Base-by-base conservation (phyloP, 495 filamentous ascomycete genomes). In the Immersiella caudata region DNA sequence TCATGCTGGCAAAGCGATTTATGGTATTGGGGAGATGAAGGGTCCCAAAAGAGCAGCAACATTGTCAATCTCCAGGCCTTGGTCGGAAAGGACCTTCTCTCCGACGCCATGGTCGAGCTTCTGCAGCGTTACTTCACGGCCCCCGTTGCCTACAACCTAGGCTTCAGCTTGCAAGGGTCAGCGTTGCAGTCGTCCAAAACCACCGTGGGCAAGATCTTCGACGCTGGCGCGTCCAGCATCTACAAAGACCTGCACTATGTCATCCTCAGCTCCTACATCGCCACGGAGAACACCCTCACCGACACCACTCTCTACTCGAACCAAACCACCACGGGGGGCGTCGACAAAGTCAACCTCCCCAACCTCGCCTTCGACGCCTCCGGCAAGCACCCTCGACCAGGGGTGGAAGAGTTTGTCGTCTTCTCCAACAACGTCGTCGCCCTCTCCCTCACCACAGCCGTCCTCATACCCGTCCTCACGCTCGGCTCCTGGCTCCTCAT, bases 1-100 rank as follows among this genome's bases (percentile, higher is more conserved):
- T 57, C 54, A 25, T 57, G 54, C 26, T 57, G 54, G 21, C 54
- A 57, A 26, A 14, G 26, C 54, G 54, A 57, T 21, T 9, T 57
- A 9, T 57, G 54, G 54, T 26, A 14, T 21, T 57, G 20, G 40
- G 40, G 40, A 46, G 40, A 46, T 22, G 52, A 26, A 6, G 20
- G 26, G 22, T 57, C 54, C 54, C 22, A 27, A 24, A 57, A 26
- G 54, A 8, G 4, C 54, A 27, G 22, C 54, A 57, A 21, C 26
- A 14, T 57, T 46, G 40, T 46, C 40, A 46, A 46, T 46, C 40
- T 46, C 40, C 40, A 46, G 11, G 40, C 22, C 5, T 21, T 57
- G 22, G 54, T 57, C 4, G 22, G 22, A 25, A 26, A 24, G 9
- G 22, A 26, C 9, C 26, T 26, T 6, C 26, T 57, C 11, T 57